Evolutionary conservation across 2,329 filamentous ascomycete genomes (phyloP).

Genomic region (Shiraia sp.): DNA sequence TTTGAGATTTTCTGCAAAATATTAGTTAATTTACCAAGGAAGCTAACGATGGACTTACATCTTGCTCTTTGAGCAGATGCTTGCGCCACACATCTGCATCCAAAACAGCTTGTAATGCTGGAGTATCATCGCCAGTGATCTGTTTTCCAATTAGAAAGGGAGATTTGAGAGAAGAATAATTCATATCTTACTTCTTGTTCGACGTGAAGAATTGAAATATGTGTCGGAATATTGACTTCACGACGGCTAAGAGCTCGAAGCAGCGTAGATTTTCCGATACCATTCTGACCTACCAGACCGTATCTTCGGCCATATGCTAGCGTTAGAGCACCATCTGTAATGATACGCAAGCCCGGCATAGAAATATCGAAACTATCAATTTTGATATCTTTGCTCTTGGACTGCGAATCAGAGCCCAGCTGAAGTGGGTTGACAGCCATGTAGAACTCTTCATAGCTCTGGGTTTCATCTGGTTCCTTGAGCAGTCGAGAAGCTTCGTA

Average conservation of each 20-base stretch:
- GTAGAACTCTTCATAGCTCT: constrained; percentile 99
- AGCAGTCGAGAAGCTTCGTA: constrained; percentile 94
- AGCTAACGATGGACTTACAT: constrained; percentile 56
- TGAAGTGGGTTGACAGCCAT: constrained; percentile 99
- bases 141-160: constrained; percentile 41
- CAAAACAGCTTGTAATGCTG: constrained; percentile 89
- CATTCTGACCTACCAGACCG: constrained; percentile 97
- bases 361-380: constrained; percentile 94
- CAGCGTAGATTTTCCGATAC: constrained; percentile 87
- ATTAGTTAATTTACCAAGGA: constrained; percentile 9
- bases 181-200: constrained; percentile 80
- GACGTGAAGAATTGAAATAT: constrained; percentile 98
- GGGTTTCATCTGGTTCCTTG: constrained; percentile 76
- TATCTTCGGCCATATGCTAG: constrained; percentile 92
- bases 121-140: constrained; percentile 94
- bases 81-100: constrained; percentile 99
- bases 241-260: constrained; percentile 86
- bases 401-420: constrained; percentile 67
- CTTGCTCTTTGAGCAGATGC: constrained; percentile 86
- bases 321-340: constrained; percentile 87
- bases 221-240: constrained; percentile 92
- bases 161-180: background rate
- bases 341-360: constrained; percentile 84
- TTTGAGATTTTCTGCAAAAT: constrained; percentile 68
- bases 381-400: constrained; percentile 98